These are phyloP conservation scores for Amanita fuliginea DNA, from an alignment of 768 basidiomycete genomes.

Conservation along the genomic window DNA sequence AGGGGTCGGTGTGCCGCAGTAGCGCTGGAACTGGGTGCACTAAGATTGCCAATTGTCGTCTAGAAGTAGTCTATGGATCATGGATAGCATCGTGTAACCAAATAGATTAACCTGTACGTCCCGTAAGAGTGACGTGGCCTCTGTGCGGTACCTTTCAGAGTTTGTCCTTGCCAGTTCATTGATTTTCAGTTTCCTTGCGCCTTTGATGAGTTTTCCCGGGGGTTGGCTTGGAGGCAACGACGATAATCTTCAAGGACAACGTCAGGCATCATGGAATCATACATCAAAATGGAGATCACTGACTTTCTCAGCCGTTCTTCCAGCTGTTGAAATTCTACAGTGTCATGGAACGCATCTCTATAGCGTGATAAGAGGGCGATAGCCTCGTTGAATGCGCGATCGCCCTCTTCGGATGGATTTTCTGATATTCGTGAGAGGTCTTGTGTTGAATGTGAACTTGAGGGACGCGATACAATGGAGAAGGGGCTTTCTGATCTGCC, in stretches of 20 bases:
- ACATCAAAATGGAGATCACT: background rate
- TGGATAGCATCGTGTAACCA: background rate
- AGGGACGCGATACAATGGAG: constrained; percentile 1
- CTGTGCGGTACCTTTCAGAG: background rate
- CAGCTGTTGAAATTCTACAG: background rate
- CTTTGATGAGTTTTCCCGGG: constrained; percentile 2
- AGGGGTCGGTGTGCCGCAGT: background rate
- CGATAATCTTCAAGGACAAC: background rate
- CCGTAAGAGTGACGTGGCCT: background rate
- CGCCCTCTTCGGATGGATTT: background rate
- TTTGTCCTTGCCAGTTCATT: background rate
- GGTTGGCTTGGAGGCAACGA: background rate
- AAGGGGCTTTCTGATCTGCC: constrained; percentile 1
- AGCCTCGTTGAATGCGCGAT: background rate
- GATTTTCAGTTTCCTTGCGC: background rate
- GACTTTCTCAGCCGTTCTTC: background rate
- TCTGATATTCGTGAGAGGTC: background rate
- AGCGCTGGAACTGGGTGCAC: background rate
- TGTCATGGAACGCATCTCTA: background rate
- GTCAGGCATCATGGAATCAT: background rate
- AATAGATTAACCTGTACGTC: constrained; percentile 4
- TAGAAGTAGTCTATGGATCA: background rate
- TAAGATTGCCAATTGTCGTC: background rate
- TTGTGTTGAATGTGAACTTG: background rate
- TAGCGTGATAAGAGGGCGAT: constrained; percentile 1